These are phyloP conservation scores for Papilionanthe hybrid DNA, from an alignment of 116 monocot species.

Conservation along the genomic window DNA sequence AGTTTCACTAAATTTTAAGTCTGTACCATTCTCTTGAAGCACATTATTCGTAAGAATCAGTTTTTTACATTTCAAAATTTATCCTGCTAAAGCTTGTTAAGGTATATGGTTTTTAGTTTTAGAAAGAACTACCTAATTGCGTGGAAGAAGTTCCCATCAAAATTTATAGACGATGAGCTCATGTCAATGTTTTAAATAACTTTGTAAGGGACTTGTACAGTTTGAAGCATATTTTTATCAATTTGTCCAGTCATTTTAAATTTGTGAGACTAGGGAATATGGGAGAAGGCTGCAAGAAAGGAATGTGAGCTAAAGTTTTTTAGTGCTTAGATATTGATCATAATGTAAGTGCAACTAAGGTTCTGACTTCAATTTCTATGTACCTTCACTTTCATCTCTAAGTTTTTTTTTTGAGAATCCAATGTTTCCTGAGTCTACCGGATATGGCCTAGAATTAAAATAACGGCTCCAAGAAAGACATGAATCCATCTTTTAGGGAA, in stretches of 20 bases:
- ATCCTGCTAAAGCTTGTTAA: background rate
- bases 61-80: background rate
- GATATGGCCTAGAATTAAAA: background rate
- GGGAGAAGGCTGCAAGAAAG: background rate
- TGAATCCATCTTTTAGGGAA: background rate
- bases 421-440: background rate
- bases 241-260: background rate
- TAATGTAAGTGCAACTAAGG: background rate
- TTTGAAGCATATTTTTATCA: background rate
- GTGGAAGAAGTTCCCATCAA: background rate
- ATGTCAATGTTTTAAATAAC: background rate
- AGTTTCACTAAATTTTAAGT: too few relatives aligned
- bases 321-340: background rate
- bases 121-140: background rate
- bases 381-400: background rate
- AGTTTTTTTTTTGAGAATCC: background rate
- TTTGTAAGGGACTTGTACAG: background rate
- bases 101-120: background rate
- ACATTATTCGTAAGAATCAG: too few relatives aligned
- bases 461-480: background rate
- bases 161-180: background rate
- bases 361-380: background rate
- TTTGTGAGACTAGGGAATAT: background rate
- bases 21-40: too few relatives aligned
- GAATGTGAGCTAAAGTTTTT: background rate